Evolutionary conservation across 805 yeast species (phyloP).

Genomic region (Nakazawaea wyomingensis): DNA sequence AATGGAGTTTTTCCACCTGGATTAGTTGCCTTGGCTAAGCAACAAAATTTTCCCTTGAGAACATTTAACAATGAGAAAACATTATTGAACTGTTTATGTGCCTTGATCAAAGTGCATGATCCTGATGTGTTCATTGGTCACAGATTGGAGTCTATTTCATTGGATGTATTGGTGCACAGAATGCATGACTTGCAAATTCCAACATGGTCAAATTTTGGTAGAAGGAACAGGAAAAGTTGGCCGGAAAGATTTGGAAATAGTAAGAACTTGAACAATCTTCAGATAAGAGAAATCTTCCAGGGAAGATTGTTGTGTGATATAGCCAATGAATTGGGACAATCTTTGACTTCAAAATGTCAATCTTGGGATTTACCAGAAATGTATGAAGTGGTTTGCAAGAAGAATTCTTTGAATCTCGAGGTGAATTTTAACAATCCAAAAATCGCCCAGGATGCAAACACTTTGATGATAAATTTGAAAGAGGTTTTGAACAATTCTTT

Average conservation of each 20-base stretch:
- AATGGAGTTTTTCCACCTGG: slow-evolving; percentile 75
- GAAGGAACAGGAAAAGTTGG: slow-evolving; percentile 72
- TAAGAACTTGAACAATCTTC: slow-evolving; percentile 45
- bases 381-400: slow-evolving; percentile 74
- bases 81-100: slow-evolving; percentile 68
- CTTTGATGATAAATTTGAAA: slow-evolving; percentile 61
- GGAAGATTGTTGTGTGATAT: slow-evolving; percentile 91
- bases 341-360: slow-evolving; percentile 85
- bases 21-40: slow-evolving; percentile 53
- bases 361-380: slow-evolving; percentile 93
- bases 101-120: slow-evolving; percentile 64
- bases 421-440: slow-evolving; percentile 66
- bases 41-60: slow-evolving; percentile 46
- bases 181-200: slow-evolving; percentile 68
- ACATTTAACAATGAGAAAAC: slow-evolving; percentile 70
- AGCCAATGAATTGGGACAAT: slow-evolving; percentile 92
- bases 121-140: slow-evolving; percentile 94
- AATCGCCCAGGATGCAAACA: slow-evolving; percentile 60
- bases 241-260: slow-evolving; percentile 65
- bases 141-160: slow-evolving; percentile 67
- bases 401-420: slow-evolving; percentile 58
- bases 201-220: slow-evolving; percentile 79
- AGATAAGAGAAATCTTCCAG: slow-evolving; percentile 64
- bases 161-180: slow-evolving; percentile 78
- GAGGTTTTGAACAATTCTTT: slow-evolving; percentile 65